These are phyloP conservation scores for Petasospora fabianii DNA, from an alignment of 1,139 yeast species.

Conservation along the genomic window DNA sequence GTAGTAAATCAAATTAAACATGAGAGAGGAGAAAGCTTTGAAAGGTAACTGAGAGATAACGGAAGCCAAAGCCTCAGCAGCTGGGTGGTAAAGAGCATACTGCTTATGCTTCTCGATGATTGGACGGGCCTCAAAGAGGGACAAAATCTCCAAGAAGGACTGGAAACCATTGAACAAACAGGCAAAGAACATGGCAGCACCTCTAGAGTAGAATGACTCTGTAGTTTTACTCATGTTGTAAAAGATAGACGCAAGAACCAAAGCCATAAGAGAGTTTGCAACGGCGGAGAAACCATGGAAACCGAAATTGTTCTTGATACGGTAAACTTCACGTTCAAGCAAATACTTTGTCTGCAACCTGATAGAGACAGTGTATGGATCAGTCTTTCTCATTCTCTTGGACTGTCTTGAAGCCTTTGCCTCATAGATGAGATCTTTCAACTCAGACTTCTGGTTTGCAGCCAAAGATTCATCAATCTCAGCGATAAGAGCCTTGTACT, in stretches of 20 bases:
- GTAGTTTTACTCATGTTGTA: slow-evolving; percentile 52
- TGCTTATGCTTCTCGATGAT: slow-evolving; percentile 77
- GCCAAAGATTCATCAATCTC: slow-evolving; percentile 39
- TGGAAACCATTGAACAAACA: slow-evolving; percentile 74
- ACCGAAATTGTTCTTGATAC: slow-evolving; percentile 64
- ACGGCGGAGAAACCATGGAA: slow-evolving; percentile 55
- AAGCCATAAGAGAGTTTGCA: slow-evolving; percentile 71
- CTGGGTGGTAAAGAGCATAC: slow-evolving; percentile 71
- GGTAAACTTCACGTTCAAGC: slow-evolving; percentile 56
- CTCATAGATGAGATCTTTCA: slow-evolving; percentile 34
- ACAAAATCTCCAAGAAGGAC: slow-evolving; percentile 67
- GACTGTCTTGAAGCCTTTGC: slow-evolving; percentile 55
- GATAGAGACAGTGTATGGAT: slow-evolving; percentile 67
- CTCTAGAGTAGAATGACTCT: slow-evolving; percentile 59
- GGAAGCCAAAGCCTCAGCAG: slow-evolving; percentile 73
- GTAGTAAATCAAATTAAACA: slow-evolving; percentile 60
- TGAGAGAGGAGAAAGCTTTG: slow-evolving; percentile 49
- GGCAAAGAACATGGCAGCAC: slow-evolving; percentile 74
- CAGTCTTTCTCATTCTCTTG: slow-evolving; percentile 39
- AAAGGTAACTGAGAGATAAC: slow-evolving; percentile 65
- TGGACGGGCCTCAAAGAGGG: slow-evolving; percentile 69
- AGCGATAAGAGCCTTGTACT: slow-evolving; percentile 38
- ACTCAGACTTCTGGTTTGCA: slow-evolving; percentile 17
- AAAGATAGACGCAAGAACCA: slow-evolving; percentile 70
- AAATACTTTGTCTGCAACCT: slow-evolving; percentile 61